These are phyloP conservation scores for Plasmodium blacklocki DNA, from an alignment of 169 alveolate genomes.

Conservation along the genomic window DNA sequence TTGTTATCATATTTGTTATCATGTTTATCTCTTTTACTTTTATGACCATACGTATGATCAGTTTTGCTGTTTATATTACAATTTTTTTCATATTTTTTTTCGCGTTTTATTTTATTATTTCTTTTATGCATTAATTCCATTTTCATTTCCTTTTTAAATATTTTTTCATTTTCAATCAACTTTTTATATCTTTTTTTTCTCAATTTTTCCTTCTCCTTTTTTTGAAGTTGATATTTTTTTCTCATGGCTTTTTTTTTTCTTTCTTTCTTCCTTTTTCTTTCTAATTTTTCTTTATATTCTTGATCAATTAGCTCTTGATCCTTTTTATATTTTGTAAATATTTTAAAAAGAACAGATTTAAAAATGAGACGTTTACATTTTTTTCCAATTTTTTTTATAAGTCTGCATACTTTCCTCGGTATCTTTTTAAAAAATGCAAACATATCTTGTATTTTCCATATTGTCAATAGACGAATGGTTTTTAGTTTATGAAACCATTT, in stretches of 20 bases:
- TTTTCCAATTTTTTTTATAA: neutral
- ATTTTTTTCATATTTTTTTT: neutral
- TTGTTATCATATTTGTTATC: neutral
- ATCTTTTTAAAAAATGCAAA: neutral
- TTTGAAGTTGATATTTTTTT: slow-evolving; percentile 8
- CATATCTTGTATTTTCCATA: slow-evolving; percentile 30
- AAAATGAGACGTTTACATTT: neutral
- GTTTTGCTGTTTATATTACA: neutral
- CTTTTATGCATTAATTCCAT: neutral
- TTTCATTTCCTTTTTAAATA: slow-evolving; percentile 15
- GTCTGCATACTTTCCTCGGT: neutral
- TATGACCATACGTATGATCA: neutral
- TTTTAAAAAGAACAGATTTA: neutral
- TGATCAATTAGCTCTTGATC: slow-evolving; percentile 19
- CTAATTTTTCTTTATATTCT: neutral
- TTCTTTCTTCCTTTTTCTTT: slow-evolving; percentile 13
- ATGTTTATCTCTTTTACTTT: neutral
- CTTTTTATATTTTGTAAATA: slow-evolving; percentile 1
- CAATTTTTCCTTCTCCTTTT: slow-evolving; percentile 29
- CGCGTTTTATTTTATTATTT: neutral
- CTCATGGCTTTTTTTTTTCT: slow-evolving; percentile 12
- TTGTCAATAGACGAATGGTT: neutral
- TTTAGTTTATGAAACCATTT: slow-evolving; percentile 22
- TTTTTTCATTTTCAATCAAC: slow-evolving; percentile 19
- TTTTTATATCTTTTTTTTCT: slow-evolving; percentile 15